Evolutionary conservation across 2,329 filamentous ascomycete species (phyloP).

Genomic region (Lachnellula cervina): DNA sequence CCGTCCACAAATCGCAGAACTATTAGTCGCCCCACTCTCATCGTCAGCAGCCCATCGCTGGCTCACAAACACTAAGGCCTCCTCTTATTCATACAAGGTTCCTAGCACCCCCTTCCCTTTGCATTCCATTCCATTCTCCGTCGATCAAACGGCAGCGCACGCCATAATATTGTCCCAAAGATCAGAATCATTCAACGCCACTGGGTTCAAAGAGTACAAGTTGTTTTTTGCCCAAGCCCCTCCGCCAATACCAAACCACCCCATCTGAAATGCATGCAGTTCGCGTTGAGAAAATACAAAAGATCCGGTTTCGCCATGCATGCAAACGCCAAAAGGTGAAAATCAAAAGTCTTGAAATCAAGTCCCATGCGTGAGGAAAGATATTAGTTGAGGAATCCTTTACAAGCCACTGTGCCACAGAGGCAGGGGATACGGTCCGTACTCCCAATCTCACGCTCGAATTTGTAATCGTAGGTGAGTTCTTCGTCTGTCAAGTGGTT

Average conservation of each 20-base stretch:
- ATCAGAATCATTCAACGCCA: conserved; percentile 15
- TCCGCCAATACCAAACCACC: conserved; percentile 6
- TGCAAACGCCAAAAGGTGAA: conserved; percentile 10
- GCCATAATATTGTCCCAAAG: conserved; percentile 8
- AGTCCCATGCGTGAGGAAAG: conserved; percentile 1
- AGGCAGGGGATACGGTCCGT: conserved; percentile 95
- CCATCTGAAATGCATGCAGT: conserved; percentile 17
- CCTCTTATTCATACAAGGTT: conserved; percentile 13
- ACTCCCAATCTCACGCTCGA: conserved; percentile 93
- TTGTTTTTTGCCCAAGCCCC: conserved; percentile 20
- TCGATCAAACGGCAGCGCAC: not conserved
- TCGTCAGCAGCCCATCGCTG: not conserved
- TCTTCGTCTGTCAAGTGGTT: conserved; percentile 70
- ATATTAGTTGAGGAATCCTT: conserved; percentile 92
- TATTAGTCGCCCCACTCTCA: not conserved
- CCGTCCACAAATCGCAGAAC: not conserved
- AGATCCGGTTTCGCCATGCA: conserved; percentile 10
- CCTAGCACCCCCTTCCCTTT: not conserved
- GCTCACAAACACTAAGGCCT: not conserved
- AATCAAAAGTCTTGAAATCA: not conserved
- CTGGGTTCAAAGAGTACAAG: conserved; percentile 32
- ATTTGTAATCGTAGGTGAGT: conserved; percentile 99
- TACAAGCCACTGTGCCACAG: conserved; percentile 92
- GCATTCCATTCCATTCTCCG: not conserved
- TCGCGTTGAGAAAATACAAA: conserved; percentile 8